Conservation (phyloP, 2,329 filamentous ascomycete genomes). For the Monosporascus sp. region DNA sequence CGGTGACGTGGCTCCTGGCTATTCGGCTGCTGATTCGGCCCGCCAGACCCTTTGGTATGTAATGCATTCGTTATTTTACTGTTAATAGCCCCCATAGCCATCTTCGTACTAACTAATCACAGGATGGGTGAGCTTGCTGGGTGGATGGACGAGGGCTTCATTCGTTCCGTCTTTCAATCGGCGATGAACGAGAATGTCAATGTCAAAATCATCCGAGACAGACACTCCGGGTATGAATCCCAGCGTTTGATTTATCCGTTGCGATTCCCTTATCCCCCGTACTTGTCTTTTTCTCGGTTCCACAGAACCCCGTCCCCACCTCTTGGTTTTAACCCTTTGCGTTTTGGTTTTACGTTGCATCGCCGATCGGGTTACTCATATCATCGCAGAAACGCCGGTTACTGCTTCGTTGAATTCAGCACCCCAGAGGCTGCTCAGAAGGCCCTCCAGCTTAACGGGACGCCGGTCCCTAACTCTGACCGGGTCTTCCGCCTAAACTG, state of each 20-base stretch:
- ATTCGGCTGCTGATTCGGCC: conserved; percentile 38
- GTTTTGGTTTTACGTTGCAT: neutral
- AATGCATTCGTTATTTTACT: neutral
- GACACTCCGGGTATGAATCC: conserved; percentile 78
- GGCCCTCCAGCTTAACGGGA: conserved; percentile 84
- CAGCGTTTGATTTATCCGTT: neutral
- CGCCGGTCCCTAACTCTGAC: conserved; percentile 85
- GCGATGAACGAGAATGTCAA: conserved; percentile 92
- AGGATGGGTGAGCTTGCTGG: conserved; percentile 99
- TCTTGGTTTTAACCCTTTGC: neutral
- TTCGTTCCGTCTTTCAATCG: conserved; percentile 85
- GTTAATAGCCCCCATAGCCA: neutral
- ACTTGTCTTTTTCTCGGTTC: neutral
- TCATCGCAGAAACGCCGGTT: conserved; percentile 76
- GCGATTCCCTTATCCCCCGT: neutral
- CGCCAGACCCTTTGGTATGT: conserved; percentile 54
- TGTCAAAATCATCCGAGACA: conserved; percentile 99
- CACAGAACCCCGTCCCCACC: neutral
- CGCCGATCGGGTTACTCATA: conserved; percentile 12
- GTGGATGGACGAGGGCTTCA: conserved; percentile 99
- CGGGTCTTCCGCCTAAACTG: conserved; percentile 99
- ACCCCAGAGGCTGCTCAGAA: conserved; percentile 81
- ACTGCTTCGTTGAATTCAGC: conserved; percentile 95
- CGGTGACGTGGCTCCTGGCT: conserved; percentile 26
- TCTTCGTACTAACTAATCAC: conserved; percentile 5